A percentile compares a stretch with the other conserved stretches of the same genome.
Evolutionary conservation across 108 stramenopile genomes (phyloP).

Genomic region (Ochromonas danica): DNA sequence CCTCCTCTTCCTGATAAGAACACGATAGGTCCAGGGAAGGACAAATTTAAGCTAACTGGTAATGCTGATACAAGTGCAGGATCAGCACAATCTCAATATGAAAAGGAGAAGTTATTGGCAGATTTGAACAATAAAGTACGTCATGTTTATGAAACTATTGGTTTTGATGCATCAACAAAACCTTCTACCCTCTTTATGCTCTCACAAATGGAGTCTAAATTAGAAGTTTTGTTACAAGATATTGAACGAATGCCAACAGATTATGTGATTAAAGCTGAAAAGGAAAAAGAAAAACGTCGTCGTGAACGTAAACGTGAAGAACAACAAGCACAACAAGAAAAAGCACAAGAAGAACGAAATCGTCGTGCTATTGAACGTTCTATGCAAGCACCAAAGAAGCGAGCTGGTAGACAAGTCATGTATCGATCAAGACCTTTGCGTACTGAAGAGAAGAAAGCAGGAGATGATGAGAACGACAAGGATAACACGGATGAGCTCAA

Average conservation of each 20-base stretch:
- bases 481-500: constrained; percentile 52
- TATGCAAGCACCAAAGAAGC: constrained; percentile 58
- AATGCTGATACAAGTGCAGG: constrained; percentile 41
- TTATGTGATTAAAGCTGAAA: constrained; percentile 61
- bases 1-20: too few species aligned
- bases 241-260: constrained; percentile 60
- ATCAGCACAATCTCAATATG: constrained; percentile 49
- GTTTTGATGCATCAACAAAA: constrained; percentile 54
- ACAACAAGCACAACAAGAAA: constrained; percentile 56
- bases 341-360: constrained; percentile 54
- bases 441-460: constrained; percentile 43
- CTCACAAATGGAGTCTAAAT: constrained; percentile 56
- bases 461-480: constrained; percentile 32
- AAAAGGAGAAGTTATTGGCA: constrained; percentile 58
- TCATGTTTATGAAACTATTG: constrained; percentile 60
- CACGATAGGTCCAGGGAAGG: too few species aligned
- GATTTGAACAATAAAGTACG: constrained; percentile 52
- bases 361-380: constrained; percentile 52
- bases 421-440: constrained; percentile 49
- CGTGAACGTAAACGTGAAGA: constrained; percentile 62
- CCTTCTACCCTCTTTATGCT: constrained; percentile 62
- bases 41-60: not conserved
- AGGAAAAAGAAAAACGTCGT: constrained; percentile 62
- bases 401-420: constrained; percentile 60
- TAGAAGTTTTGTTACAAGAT: constrained; percentile 55